Base-by-base conservation (phyloP, 306 rosid species). In the Pyrus betulifolia region DNA sequence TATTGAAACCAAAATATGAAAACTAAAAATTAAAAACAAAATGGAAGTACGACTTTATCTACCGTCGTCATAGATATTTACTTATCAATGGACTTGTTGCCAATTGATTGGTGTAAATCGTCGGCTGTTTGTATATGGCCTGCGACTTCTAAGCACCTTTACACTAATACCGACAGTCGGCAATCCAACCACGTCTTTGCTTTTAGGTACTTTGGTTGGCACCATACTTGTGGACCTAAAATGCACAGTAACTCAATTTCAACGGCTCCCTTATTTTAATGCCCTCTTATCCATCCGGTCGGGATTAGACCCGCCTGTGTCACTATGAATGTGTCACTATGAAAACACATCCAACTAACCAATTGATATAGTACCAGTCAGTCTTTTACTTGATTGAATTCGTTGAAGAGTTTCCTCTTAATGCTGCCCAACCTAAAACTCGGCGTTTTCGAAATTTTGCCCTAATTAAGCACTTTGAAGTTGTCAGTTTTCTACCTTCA, bases 241-340 rank as follows among this genome's bases (percentile, higher is more conserved):
- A 51, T 5, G 55, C 55, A 5, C 18, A 2, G 0, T 49, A 51
- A 5, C 21, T 49, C 15, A 49, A 49, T 6, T 49, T 49, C 55
- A 49, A 5, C 55, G 21, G 70, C 67, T 19, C 84, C 80, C 74
- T 72, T 28, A 11, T 51, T 71, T 83, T 75, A 45, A 79, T 67
- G 63, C 44, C 59, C 67, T 51, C 67, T 62, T 66, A 75, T 74
- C 70, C 57, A 44, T 33, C 71, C 55, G 9, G 78, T 25, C 52
- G 58, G 64, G 17, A 35, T 68, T 69, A 68, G 57, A 19, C 58
- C 33, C 12, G n/a, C 11, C 38, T 15, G 45, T 44, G 2, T 62
- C 59, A 73, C 46, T 61, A 61, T 27, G 60, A 74, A 28, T 0
- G 45, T 44, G 2, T 62, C 59, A 73, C 46, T 61, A 61, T 27